phyloP scores from a whole-genome alignment of 2,329 filamentous ascomycete species.

The Chaetomium olivaceum region DNA sequence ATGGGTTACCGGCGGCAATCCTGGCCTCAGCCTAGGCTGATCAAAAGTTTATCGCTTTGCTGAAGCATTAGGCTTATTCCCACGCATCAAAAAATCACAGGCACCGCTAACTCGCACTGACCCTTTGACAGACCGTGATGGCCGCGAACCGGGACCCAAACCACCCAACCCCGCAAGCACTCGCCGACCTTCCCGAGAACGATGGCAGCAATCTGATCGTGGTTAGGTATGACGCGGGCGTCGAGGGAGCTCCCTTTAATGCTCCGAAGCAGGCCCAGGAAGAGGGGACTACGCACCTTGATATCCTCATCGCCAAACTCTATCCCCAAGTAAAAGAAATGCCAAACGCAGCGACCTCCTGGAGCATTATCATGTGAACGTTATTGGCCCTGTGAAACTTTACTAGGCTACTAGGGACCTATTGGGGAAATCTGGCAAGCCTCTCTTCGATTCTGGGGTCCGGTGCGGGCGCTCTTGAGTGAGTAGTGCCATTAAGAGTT shows the following conservation, averaged over 20 bases:
- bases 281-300: constrained; percentile 43
- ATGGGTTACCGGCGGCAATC: constrained; percentile 14
- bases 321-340: constrained; percentile 33
- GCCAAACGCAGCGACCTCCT: constrained; percentile 40
- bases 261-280: constrained; percentile 20
- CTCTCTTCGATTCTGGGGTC: constrained; percentile 43
- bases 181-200: constrained; percentile 35
- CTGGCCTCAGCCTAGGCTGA: constrained; percentile 26
- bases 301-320: constrained; percentile 45
- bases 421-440: constrained; percentile 35
- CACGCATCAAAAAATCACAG: no score
- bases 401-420: constrained; percentile 42
- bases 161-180: constrained; percentile 5
- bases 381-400: constrained; percentile 42
- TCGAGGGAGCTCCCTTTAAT: neutral
- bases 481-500: neutral
- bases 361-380: constrained; percentile 47
- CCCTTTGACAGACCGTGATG: constrained; percentile 14
- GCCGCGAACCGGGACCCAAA: constrained; percentile 22
- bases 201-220: constrained; percentile 37
- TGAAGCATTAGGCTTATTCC: constrained; percentile 15
- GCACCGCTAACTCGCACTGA: neutral
- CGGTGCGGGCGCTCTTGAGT: constrained; percentile 39
- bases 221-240: constrained; percentile 43
- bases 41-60: constrained; percentile 23